A percentile compares a stretch with the other conserved stretches of the same genome.
These are phyloP conservation scores for Arthroderma sp. DNA, from an alignment of 2,329 filamentous ascomycete species.

Conservation along the genomic window DNA sequence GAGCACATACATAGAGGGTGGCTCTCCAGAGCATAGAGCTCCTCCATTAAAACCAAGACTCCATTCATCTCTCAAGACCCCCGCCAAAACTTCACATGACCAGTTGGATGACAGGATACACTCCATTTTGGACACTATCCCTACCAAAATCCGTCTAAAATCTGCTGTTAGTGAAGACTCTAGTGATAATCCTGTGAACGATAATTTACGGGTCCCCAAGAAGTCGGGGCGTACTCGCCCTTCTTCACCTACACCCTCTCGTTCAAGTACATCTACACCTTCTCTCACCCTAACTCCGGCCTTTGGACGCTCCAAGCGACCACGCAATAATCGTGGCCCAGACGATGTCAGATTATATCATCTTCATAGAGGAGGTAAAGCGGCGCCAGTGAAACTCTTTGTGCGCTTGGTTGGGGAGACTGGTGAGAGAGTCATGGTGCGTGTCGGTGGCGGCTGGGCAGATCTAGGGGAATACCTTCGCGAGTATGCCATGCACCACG, in stretches of 20 bases:
- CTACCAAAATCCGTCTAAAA: conserved; percentile 64
- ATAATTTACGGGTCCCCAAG: conserved; percentile 11
- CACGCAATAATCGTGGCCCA: conserved; percentile 21
- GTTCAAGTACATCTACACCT: conserved; percentile 49
- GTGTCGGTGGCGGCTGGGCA: conserved; percentile 95
- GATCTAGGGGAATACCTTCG: conserved; percentile 90
- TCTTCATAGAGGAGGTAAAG: conserved; percentile 68
- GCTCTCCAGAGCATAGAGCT: background rate
- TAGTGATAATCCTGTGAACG: conserved; percentile 19
- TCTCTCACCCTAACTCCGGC: conserved; percentile 59
- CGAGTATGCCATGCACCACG: conserved; percentile 86
- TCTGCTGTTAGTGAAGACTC: conserved; percentile 33
- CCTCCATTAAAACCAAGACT: background rate
- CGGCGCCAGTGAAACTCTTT: conserved; percentile 85
- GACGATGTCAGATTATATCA: conserved; percentile 72
- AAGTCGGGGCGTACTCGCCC: conserved; percentile 13
- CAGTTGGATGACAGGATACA: conserved; percentile 69
- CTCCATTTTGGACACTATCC: conserved; percentile 64
- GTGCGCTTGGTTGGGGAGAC: conserved; percentile 83
- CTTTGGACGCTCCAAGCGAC: conserved; percentile 23
- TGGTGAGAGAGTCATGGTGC: conserved; percentile 91
- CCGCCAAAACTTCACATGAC: conserved; percentile 42
- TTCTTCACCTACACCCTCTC: conserved; percentile 26
- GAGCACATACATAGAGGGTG: background rate
- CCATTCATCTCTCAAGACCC: background rate